Base-by-base conservation (phyloP, 148 eudicot genomes). In the Oxyria digyna region DNA sequence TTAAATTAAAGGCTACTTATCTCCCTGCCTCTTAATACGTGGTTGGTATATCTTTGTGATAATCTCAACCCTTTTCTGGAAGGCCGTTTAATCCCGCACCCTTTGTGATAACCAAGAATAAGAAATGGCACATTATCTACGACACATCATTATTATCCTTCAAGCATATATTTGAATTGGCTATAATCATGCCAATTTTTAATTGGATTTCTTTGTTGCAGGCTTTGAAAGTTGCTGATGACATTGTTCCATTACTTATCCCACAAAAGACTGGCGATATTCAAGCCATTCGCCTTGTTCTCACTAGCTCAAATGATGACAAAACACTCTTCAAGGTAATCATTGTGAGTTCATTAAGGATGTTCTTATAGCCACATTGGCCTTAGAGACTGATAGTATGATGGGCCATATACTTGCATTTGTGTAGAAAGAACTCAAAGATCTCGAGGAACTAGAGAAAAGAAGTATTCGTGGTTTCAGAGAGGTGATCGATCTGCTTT, bases 401-500 rank as follows among this genome's bases (percentile, higher is more conserved):
- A 24, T 63, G 8, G n/a, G 38, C 29, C 17, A 70, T 23, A n/a
- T 45, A 45, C 49, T 37, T 52, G 18, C 15, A 2, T 68, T 5
- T 15, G 18, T 48, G 42, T 71, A 88, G 93, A 78, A 77, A 72
- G 96, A 95, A 62, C 82, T 85, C 73, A 74, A 81, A 73, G 72
- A 67, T 70, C 74, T 68, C 67, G 97, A 94, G 79, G 85, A 88
- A 69, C 87, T 80, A 72, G 83, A 84, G 69, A 82, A 78, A 75
- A 87, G 68, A 72, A 92, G 74, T 14, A 73, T 83, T 31, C 87
- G 91, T 74, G 99, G 99, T 59, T 95, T 95, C 74, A 81, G 96
- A 21, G 97, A 91, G 85, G 97, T 95, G 89, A 78, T 95, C 41
- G 97, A 95, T 76, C 64, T 85, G 75, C 85, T 95, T 79, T 87